Evolutionary conservation across 345 rosid species (phyloP), one percentile per base, ranked within the genome.

Genomic region (Gossypium ekmanianum): DNA sequence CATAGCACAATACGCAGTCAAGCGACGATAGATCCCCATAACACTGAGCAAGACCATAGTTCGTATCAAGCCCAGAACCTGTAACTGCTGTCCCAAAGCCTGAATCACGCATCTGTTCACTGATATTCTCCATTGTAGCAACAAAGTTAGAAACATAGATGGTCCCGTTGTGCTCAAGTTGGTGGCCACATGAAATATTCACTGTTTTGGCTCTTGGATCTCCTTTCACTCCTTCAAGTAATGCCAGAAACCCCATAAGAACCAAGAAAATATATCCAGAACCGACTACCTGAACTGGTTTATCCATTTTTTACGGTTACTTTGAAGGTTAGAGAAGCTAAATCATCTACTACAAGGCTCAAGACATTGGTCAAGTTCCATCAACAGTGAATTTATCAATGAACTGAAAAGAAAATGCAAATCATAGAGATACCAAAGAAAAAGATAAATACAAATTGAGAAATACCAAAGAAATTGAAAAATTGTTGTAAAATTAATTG

Each of bases 1-100:
- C 97, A 70, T 91, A 94, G 67, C 98, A 94, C 72, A 94, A 77
- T 9, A 89, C 95, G 75, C 98, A 94, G 72, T 94, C 98, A 39
- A 88, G 86, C 65, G 79, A 71, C 39, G 97, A 80, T 61, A 94
- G 94, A 74, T 94, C 98, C 0, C 98, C 94, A 7, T 94, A 89
- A 77, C 98, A 94, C 79, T 92, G 97, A 0, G 95, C 89, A 3
- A 94, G 89, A 67, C 93, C 98, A 69, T 88, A 90, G 88, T 84
- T 90, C 14, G 55, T 71, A 17, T 94, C 93, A 0, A 87, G 89
- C 59, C 95, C 98, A 2, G 94, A 73, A 74, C 98, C 98, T 11
- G 89, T 80, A 34, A 79, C 76, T 0, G 97, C 88, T 17, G 22
- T 68, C 54, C 98, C 97, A 8, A 82, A 94, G 43, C 95, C 98